A percentile compares a stretch with the other conserved stretches of the same genome.
These are phyloP conservation scores for Myriosclerotinia scirpicola DNA, from an alignment of 2,329 filamentous ascomycete genomes.

Conservation along the genomic window DNA sequence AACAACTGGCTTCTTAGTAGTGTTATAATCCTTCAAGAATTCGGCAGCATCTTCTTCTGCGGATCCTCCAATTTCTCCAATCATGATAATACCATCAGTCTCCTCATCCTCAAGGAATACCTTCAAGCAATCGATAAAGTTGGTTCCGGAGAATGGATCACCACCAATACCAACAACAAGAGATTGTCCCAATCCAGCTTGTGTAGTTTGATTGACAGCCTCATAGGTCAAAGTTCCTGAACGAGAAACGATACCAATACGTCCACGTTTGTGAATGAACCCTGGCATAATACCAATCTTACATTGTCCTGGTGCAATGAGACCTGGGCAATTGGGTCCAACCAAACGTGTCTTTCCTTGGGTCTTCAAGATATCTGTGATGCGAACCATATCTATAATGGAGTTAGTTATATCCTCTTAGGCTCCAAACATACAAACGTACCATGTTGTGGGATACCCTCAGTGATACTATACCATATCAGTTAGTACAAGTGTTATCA, in stretches of 20 bases:
- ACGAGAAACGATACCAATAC: constrained; percentile 96
- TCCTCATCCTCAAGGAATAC: constrained; percentile 95
- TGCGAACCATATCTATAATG: constrained; percentile 88
- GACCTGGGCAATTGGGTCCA: constrained; percentile 96
- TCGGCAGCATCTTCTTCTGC: constrained; percentile 98
- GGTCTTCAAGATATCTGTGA: constrained; percentile 96
- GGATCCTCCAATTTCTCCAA: constrained; percentile 96
- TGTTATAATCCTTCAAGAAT: constrained; percentile 91
- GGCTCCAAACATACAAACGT: constrained; percentile 42
- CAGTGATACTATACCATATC: constrained; percentile 65
- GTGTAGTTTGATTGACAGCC: constrained; percentile 98
- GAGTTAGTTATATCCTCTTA: constrained; percentile 28
- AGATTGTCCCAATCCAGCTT: constrained; percentile 93
- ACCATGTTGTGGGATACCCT: constrained; percentile 97
- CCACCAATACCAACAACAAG: constrained; percentile 98
- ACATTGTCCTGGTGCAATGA: constrained; percentile 94
- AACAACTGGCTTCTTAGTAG: constrained; percentile 89
- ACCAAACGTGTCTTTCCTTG: constrained; percentile 96
- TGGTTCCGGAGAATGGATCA: constrained; percentile 98
- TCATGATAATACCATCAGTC: constrained; percentile 99
- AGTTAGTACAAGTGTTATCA: constrained; percentile 30
- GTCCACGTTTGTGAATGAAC: constrained; percentile 99
- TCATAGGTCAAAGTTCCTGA: constrained; percentile 99
- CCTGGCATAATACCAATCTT: constrained; percentile 99
- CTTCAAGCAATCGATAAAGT: constrained; percentile 99